Base-by-base conservation (phyloP, 2,329 filamentous ascomycete genomes). In the Aspergillus transmontanensis region DNA sequence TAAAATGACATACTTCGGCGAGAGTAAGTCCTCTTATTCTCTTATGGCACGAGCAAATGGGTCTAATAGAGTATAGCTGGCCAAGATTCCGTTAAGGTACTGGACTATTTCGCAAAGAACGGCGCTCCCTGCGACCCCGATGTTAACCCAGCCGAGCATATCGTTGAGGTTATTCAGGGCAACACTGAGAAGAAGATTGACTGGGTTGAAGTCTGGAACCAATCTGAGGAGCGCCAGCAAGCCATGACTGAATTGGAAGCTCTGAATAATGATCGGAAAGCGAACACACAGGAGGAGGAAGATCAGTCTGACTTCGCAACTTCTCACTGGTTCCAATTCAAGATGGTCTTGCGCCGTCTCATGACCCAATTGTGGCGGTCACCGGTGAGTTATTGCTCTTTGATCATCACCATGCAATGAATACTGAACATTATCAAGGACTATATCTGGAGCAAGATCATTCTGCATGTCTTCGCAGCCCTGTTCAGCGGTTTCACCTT, bases 1-100 rank as follows among this genome's bases (percentile, higher is more conserved):
- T 10, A 85, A 85, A 67, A 89, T 86, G 1, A 85, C 88, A 1
- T 91, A 90, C 72, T 90, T 90, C 70, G 89, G 89, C 12, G 86
- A 84, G 60, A 80, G 73, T 75, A 59, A 70, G 73, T 65, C 4
- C 11, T 6, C 34, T 3, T 19, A 11, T 1, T 1, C 7, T n/a
- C 3, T 7, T 11, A 28, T 26, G 10, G 43, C 10, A 14, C 32
- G 39, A 16, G 6, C 32, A 34, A 30, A n/a, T 4, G 9, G 19
- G 34, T 14, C 21, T 57, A 48, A 57, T 64, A 10, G 26, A n/a
- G 16, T 4, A 41, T 32, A 76, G 73, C 74, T 39, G 75, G 75
- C 6, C 63, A 76, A n/a, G 70, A 76, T 4, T 86, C 64, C 73
- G 79, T 55, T 68, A 82, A 61, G n/a, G 74, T 77, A 5, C 59